These are phyloP conservation scores for Sicyos baderoa DNA, from an alignment of 306 rosid species.

Conservation along the genomic window DNA sequence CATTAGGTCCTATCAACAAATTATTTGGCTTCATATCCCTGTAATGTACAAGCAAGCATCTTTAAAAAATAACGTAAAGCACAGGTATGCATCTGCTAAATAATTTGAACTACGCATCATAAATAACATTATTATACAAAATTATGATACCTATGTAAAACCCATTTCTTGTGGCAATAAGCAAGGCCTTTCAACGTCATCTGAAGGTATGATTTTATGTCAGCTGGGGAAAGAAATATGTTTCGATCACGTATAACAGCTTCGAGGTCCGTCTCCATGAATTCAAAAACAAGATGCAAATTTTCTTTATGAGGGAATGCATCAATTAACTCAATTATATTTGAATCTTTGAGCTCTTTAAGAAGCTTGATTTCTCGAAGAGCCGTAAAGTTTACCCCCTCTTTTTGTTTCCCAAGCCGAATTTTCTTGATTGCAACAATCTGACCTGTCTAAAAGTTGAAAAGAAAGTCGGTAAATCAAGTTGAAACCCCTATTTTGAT, in stretches of 20 bases:
- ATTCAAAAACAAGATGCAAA: slow-evolving; percentile 91
- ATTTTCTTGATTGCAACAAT: slow-evolving; percentile 90
- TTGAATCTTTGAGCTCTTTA: slow-evolving; percentile 76
- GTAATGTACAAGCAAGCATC: slow-evolving; percentile 27
- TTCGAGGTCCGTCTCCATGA: slow-evolving; percentile 98
- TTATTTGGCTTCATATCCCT: slow-evolving; percentile 99
- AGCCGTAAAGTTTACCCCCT: slow-evolving; percentile 90
- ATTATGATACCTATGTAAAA: slow-evolving; percentile 65
- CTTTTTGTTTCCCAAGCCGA: slow-evolving; percentile 93
- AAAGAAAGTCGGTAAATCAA: background rate
- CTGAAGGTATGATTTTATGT: slow-evolving; percentile 77
- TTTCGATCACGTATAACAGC: slow-evolving; percentile 88
- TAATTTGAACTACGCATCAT: background rate
- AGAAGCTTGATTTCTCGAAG: slow-evolving; percentile 84
- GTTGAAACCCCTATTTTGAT: background rate
- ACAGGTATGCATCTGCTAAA: slow-evolving; percentile 6
- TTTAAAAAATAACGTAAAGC: slow-evolving; percentile 22
- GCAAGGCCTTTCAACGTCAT: slow-evolving; percentile 94
- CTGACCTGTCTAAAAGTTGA: slow-evolving; percentile 64
- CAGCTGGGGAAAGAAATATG: slow-evolving; percentile 86
- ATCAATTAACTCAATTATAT: slow-evolving; percentile 78
- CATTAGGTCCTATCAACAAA: slow-evolving; percentile 84
- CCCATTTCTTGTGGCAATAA: slow-evolving; percentile 89
- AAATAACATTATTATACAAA: background rate
- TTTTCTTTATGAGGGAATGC: slow-evolving; percentile 88